These are phyloP conservation scores for Trichoderma atrobrunneum DNA, from an alignment of 2,329 filamentous ascomycete species.

Conservation along the genomic window DNA sequence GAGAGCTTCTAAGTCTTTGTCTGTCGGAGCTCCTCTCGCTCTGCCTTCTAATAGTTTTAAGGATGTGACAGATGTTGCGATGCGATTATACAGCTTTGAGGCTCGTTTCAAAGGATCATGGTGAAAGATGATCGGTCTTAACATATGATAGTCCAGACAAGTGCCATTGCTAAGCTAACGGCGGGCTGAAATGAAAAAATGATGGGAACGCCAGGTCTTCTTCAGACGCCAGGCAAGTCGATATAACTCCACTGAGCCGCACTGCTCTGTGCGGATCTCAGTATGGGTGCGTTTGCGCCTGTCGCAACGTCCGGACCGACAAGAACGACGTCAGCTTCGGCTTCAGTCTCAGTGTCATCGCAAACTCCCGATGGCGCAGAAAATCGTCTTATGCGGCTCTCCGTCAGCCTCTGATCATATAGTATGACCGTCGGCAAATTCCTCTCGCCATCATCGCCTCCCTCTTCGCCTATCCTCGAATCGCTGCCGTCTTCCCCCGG, in stretches of 20 bases:
- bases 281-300: background rate
- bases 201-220: background rate
- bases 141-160: background rate
- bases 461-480: background rate
- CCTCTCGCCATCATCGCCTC: background rate
- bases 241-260: constrained; percentile 37
- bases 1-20: too few relatives aligned
- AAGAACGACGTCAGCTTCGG: background rate
- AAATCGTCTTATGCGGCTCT: constrained; percentile 27
- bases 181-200: background rate
- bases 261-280: constrained; percentile 24
- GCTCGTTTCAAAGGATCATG: background rate
- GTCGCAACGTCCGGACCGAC: constrained; percentile 15
- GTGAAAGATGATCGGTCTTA: background rate
- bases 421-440: constrained; percentile 35
- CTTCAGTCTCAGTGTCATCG: background rate
- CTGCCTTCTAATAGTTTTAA: background rate
- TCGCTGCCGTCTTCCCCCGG: background rate
- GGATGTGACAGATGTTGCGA: background rate
- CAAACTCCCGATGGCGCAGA: constrained; percentile 28
- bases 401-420: constrained; percentile 39
- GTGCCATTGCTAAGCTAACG: background rate
- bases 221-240: constrained; percentile 36
- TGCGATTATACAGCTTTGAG: background rate
- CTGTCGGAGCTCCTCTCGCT: background rate